Evolutionary conservation across 163 green algal genomes (phyloP).

Genomic region (Scenedesmus sp.): DNA sequence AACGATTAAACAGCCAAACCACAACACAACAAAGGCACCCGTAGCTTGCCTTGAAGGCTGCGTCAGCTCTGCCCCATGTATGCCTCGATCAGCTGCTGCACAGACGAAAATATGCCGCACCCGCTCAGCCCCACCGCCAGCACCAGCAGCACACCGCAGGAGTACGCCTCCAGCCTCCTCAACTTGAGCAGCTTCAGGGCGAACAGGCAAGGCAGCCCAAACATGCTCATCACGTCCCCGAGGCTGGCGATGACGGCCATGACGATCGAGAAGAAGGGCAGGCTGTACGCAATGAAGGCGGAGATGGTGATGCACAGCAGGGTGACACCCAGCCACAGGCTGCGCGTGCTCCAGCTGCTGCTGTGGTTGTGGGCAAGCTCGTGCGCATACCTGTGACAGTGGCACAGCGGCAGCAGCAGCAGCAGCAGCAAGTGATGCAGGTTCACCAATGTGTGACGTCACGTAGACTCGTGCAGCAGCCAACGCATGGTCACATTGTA

Average conservation of each 20-base stretch:
- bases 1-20: too few species aligned
- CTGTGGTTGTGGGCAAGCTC: not conserved
- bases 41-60: too few species aligned
- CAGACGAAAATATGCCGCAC: slow-evolving; percentile 15
- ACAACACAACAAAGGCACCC: too few species aligned
- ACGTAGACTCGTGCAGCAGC: too few species aligned
- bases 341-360: slow-evolving; percentile 6
- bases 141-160: slow-evolving; percentile 37
- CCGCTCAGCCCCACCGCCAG: slow-evolving; percentile 23
- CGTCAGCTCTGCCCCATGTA: not conserved
- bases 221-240: slow-evolving; percentile 53
- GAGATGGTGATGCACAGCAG: slow-evolving; percentile 22
- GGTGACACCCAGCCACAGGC: slow-evolving; percentile 25
- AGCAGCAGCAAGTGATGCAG: not conserved
- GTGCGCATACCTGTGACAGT: slow-evolving; percentile 17
- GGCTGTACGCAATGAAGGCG: not conserved
- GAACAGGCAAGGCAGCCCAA: slow-evolving; percentile 56
- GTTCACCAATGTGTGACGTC: too few species aligned
- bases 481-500: too few species aligned
- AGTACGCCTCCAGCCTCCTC: not conserved
- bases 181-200: slow-evolving; percentile 42
- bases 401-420: not conserved
- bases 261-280: slow-evolving; percentile 53
- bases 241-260: slow-evolving; percentile 53
- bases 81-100: slow-evolving; percentile 51